Base-by-base conservation (phyloP, 1,139 yeast genomes). In the Yamadazyma triangularis region DNA sequence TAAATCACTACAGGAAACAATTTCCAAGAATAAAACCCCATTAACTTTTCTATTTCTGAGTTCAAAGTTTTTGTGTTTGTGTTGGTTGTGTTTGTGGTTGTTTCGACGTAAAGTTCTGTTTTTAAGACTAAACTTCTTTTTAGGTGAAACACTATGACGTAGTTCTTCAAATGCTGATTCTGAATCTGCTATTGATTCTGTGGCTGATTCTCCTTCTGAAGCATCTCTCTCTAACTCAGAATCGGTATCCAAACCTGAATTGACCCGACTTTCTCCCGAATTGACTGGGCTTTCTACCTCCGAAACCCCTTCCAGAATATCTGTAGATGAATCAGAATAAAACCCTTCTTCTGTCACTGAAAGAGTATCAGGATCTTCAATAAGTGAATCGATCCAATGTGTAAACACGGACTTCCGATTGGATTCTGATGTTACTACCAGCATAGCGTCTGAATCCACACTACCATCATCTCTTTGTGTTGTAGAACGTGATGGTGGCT, bases 21-120 rank as follows among this genome's bases (percentile, higher is more conserved):
- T 75, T 42, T 89, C 95, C 29, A 89, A 52, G 45, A 83, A 85
- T 7, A 83, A 59, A 9, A 89, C 84, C 1, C 97, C 97, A 15
- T 64, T 55, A 1, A 79, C 77, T 15, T 66, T 62, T 13, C 77
- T 52, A 33, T 62, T 60, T 12, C 55, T 47, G 44, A 65, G 40
- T 27, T 59, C 62, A 33, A 64, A 66, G 20, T 50, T 51, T 9
- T 40, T 35, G n/a, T n/a, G n/a, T 10, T 40, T 37, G 24, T 23
- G 28, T 15, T 24, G 32, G 33, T 31, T 33, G 26, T 36, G 29
- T 2, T 27, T 23, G n/a, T n/a, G n/a, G n/a, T n/a, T n/a, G n/a
- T n/a, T n/a, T n/a, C n/a, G n/a, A n/a, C n/a, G n/a, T n/a, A n/a
- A n/a, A n/a, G n/a, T n/a, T n/a, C n/a, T n/a, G n/a, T n/a, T n/a